Base-by-base conservation (phyloP, 2,329 filamentous ascomycete genomes). In the Botrytis tulipae region DNA sequence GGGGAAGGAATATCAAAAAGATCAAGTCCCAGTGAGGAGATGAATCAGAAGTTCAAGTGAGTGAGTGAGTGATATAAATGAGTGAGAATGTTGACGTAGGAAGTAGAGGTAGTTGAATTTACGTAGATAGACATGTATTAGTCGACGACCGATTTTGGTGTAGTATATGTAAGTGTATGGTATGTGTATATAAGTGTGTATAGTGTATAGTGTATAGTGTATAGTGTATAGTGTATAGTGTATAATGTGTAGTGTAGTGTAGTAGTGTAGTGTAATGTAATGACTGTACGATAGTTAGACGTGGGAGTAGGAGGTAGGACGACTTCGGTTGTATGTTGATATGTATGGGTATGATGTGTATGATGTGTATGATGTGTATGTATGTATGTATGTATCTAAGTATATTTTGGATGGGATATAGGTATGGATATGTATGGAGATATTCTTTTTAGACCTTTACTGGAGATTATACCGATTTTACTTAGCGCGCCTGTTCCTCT, bases 401-500 rank as follows among this genome's bases (percentile, higher is more conserved):
- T 61, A n/a, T 20, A 54, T 7, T 12, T n/a, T 40, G 29, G n/a
- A 51, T 40, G 22, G 44, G 46, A 51, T 37, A 48, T 42, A 20
- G 65, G 5, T 29, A 54, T 54, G 46, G 51, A 68, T 68, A 48
- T 66, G 40, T 42, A 42, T 67, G 65, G 32, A 68, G 18, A 32
- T 42, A 54, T 54, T 40, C 48, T 68, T 42, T 68, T 42, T 42
- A 40, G 65, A 54, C 29, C 25, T 54, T 68, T 29, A 48, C 46
- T 68, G 35, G 46, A 68, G 65, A 68, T 67, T n/a, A 68, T 68
- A 54, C 51, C n/a, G 25, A 54, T 54, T 54, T 1, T 29, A 54
- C 51, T 54, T 54, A 57, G 66, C 66, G 48, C 66, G 66, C n/a
- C 66, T 68, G 66, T 57, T 68, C 35, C 46, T 68, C 51, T 29